phyloP scores from a whole-genome alignment of 345 rosid species.

The Eucalyptus grandis region DNA sequence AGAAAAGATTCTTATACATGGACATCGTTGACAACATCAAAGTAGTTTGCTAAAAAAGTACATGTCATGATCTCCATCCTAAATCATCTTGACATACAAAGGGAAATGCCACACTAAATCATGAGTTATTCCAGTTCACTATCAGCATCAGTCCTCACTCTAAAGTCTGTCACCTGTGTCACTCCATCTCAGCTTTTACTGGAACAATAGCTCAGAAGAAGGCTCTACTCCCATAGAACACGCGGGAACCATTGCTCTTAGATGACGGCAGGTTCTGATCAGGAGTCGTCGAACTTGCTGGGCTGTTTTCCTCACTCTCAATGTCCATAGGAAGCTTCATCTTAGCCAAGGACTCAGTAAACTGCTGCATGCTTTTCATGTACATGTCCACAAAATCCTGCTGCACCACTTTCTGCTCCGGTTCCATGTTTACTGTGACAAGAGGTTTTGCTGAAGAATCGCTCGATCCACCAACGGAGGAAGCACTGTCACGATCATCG shows the following conservation, averaged over 20 bases:
- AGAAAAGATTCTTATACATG: constrained; percentile 20
- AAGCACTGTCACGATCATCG: constrained; percentile 33
- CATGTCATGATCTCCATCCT: constrained; percentile 34
- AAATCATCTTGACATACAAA: constrained; percentile 22
- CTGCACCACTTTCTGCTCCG: constrained; percentile 72
- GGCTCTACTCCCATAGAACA: constrained; percentile 96
- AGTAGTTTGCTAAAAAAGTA: constrained; percentile 3
- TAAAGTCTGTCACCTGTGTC: constrained; percentile 66
- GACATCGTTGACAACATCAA: constrained; percentile 9
- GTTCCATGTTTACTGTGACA: constrained; percentile 46
- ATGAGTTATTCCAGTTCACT: constrained; percentile 44
- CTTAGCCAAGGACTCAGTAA: constrained; percentile 97
- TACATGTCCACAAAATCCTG: constrained; percentile 98
- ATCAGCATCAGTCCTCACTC: constrained; percentile 65
- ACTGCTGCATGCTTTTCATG: constrained; percentile 99
- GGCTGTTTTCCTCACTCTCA: constrained; percentile 55
- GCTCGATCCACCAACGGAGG: constrained; percentile 29
- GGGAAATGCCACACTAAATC: constrained; percentile 46
- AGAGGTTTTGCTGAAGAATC: constrained; percentile 34
- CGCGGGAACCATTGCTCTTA: constrained; percentile 71
- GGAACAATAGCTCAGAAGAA: constrained; percentile 60
- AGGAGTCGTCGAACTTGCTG: constrained; percentile 77
- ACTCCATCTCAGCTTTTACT: constrained; percentile 9
- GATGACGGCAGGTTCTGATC: constrained; percentile 63
- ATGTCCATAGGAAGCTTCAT: constrained; percentile 96